These are phyloP conservation scores for Boletus rubropictus DNA, from an alignment of 768 basidiomycete genomes.

Conservation along the genomic window DNA sequence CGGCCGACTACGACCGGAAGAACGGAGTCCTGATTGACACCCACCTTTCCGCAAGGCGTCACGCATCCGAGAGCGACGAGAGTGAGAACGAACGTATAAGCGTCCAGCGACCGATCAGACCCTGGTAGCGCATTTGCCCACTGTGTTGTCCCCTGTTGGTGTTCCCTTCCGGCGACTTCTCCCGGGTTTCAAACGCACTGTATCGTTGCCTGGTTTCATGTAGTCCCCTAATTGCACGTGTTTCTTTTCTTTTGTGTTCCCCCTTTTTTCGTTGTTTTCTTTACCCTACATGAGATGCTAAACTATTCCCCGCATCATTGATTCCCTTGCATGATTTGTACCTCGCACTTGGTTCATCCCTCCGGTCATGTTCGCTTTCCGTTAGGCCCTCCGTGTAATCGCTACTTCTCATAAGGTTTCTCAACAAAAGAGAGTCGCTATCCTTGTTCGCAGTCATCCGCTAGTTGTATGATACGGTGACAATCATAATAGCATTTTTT, in stretches of 20 bases:
- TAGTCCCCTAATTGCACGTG: not conserved
- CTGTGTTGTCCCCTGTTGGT: not conserved
- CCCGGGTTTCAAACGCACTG: not conserved
- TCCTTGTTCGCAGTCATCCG: not conserved
- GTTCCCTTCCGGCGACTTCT: not conserved
- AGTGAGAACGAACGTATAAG: constrained; percentile 33
- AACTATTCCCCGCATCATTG: constrained; percentile 15
- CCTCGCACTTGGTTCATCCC: constrained; percentile 5
- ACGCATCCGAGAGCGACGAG: constrained; percentile 29
- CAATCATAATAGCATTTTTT: constrained; percentile 16
- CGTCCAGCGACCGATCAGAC: constrained; percentile 37
- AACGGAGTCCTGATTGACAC: constrained; percentile 16
- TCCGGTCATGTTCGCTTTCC: not conserved
- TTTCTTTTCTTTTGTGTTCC: not conserved
- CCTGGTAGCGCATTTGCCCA: constrained; percentile 35
- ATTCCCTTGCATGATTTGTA: constrained; percentile 16
- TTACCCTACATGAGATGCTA: constrained; percentile 3
- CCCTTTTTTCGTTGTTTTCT: not conserved
- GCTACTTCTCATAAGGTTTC: not conserved
- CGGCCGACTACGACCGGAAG: constrained; percentile 15
- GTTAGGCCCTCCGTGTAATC: constrained; percentile 8
- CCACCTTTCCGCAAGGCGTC: constrained; percentile 24
- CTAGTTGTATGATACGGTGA: constrained; percentile 19
- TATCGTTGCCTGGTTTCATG: not conserved
- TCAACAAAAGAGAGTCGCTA: constrained; percentile 2